phyloP scores from a whole-genome alignment of 2,329 filamentous ascomycete genomes.

The Knufia fluminis region DNA sequence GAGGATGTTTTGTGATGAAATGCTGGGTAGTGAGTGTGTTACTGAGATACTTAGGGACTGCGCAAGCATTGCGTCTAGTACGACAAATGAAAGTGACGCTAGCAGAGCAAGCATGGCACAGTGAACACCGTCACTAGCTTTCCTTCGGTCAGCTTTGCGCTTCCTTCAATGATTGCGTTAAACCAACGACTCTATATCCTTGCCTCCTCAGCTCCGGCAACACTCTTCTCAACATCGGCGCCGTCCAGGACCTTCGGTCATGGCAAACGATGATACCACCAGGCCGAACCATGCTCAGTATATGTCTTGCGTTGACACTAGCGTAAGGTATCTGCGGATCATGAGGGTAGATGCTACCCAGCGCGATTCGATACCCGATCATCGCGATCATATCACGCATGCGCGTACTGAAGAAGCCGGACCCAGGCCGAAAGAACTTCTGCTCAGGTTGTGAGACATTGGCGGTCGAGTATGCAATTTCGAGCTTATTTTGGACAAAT shows the following conservation, averaged over 20 bases:
- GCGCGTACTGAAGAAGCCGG: conserved; percentile 65
- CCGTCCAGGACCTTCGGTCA: conserved; percentile 73
- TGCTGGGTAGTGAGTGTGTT: too few relatives aligned
- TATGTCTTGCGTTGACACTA: conserved; percentile 63
- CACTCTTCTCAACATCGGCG: conserved; percentile 64
- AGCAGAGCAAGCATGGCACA: too few relatives aligned
- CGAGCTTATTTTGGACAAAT: conserved; percentile 54
- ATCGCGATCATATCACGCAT: conserved; percentile 55
- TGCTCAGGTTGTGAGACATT: conserved; percentile 30
- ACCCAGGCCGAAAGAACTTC: conserved; percentile 72
- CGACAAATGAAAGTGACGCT: too few relatives aligned
- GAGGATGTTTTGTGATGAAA: too few relatives aligned
- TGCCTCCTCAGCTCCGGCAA: conserved; percentile 60
- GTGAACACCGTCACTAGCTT: too few relatives aligned
- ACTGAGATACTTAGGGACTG: too few relatives aligned
- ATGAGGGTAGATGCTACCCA: conserved; percentile 81
- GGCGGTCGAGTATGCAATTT: conserved; percentile 42
- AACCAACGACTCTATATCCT: conserved; percentile 63
- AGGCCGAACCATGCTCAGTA: conserved; percentile 67
- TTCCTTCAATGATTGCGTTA: conserved; percentile 54
- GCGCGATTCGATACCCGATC: conserved; percentile 62
- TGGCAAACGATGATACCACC: conserved; percentile 80
- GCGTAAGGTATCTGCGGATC: conserved; percentile 72
- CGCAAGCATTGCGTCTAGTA: too few relatives aligned
- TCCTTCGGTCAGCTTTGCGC: conserved; percentile 11